Base-by-base conservation (phyloP, 257 asterid genomes). In the Phtheirospermum japonicum region DNA sequence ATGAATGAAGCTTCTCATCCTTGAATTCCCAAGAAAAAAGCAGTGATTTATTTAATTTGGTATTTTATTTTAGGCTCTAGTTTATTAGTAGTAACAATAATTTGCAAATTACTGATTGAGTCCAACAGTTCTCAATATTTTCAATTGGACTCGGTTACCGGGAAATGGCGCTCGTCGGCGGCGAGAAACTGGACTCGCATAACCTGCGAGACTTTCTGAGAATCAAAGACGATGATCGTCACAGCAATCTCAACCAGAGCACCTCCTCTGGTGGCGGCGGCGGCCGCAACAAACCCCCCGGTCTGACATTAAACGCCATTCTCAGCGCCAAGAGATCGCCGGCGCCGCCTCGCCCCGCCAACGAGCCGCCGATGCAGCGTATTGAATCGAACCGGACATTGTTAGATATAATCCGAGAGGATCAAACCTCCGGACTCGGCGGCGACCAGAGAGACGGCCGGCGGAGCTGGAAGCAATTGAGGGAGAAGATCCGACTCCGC, bases 351-450 rank as follows among this genome's bases (percentile, higher is more conserved):
- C 54, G 4, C 0, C 9, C 54, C 26, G 12, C 42, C 26, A 72
- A 53, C 0, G 81, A 59, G 48, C 77, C 59, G 69, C 62, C 62
- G 72, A 57, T 14, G 73, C 73, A 20, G 34, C 69, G 75, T 0
- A 59, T 34, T 34, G 75, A 67, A 59, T 74, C 90, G 39, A 81
- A 64, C 62, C 81, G 89, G 80, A 86, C 97, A 0, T 71, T 86
- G 62, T 58, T 85, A 2, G 95, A 86, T 53, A 66, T 86, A n/a
- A 83, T 89, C 50, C 78, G 85, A 9, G 96, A 89, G 20, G 98
- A 89, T 42, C 78, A 63, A 20, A 17, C 61, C 65, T 67, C 75
- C 34, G 60, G 75, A 23, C 12, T 62, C 69, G 55, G 59, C 66
- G 70, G 72, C 34, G 73, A n/a, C 20, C 68, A 56, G 14, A 63